phyloP scores from a whole-genome alignment of 352 stramenopile species.

The Phytophthora ohioensis region DNA sequence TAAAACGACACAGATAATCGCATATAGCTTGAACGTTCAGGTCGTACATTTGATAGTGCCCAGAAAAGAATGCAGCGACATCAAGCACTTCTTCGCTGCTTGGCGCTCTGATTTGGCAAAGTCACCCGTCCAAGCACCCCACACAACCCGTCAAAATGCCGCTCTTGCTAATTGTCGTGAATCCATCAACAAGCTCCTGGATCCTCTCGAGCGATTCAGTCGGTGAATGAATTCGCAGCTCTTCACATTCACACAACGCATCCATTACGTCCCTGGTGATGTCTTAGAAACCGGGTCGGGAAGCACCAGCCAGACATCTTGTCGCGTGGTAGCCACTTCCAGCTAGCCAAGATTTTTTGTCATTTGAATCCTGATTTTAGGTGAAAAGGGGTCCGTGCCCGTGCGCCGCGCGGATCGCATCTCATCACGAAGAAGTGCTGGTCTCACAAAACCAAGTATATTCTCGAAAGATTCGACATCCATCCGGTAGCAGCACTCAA shows the following conservation, averaged over 20 bases:
- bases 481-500: neutral
- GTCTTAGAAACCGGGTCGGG: neutral
- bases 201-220: neutral
- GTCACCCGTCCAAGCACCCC: neutral
- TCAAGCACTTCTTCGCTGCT: conserved; percentile 7
- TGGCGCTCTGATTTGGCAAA: neutral
- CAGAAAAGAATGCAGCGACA: neutral
- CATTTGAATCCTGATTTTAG: neutral
- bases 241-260: neutral
- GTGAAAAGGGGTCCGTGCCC: neutral
- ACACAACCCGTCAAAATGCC: neutral
- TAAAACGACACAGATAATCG: conserved; percentile 15
- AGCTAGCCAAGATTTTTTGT: neutral
- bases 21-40: conserved; percentile 22
- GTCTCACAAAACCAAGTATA: neutral
- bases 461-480: neutral
- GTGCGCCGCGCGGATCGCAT: neutral
- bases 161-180: neutral
- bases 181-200: neutral
- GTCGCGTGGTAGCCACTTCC: neutral
- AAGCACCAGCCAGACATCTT: neutral
- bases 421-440: neutral
- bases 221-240: neutral
- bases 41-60: conserved; percentile 20
- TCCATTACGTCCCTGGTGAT: neutral